Base-by-base conservation (phyloP, 176 grass and related monocot species). In the Bromus sterilis region DNA sequence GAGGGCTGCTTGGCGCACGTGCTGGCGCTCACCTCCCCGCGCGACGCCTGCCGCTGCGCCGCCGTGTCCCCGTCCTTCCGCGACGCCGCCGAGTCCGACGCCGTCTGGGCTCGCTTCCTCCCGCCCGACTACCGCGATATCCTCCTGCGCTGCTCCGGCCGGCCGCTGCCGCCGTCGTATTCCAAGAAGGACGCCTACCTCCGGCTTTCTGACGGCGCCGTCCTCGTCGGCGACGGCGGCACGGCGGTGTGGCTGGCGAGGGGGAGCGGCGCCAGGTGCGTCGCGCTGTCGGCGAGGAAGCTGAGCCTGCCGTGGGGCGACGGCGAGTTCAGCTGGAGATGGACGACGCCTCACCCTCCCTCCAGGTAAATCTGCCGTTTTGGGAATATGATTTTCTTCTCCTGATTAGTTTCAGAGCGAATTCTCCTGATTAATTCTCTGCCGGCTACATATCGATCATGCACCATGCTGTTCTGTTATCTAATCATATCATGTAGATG, bases 241-340 rank as follows among this genome's bases (percentile, higher is more conserved):
- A 40, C 66, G 66, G 66, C 66, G 59, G 59, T 84, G 68, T 88
- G 81, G 86, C 68, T 88, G 59, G 76, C 66, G 48, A 46, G 14
- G 76, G 66, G 41, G 10, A 88, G 76, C 3, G 86, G 86, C 2
- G 86, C 76, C 14, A 84, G 44, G 68, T 84, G 86, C 81, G 83
- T 48, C 34, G 58, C 32, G 28, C 29, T 88, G 21, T 18, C 86
- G n/a, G 81, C 81, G 1, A 66, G 59, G 36, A 12, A 56, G 68
- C 76, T 88, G 28, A 88, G 86, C 86, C 31, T 88, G 21, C 81
- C 86, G 3, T 88, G 81, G 86, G 86, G 84, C 23, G 86, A 88
- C 58, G 86, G 86, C 75, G 86, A 88, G 86, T 67, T 79, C 81
- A 58, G 76, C 86, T 88, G 86, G 86, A 66, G 8, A 13, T 84